Evolutionary conservation across 768 basidiomycete genomes (phyloP).

Genomic region (Podaxis mareebaensis): DNA sequence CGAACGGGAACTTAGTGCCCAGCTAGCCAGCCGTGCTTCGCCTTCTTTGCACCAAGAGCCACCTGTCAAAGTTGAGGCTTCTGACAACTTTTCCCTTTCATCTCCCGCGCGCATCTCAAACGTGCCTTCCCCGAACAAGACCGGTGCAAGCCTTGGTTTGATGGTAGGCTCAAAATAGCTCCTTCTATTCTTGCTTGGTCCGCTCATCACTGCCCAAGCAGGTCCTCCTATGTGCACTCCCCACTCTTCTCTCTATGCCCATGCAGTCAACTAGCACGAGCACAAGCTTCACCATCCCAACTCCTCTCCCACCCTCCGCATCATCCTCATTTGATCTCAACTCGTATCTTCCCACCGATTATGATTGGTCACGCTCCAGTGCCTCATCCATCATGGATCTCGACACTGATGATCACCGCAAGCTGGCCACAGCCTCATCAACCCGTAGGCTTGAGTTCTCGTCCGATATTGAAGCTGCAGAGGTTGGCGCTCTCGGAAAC

Average conservation of each 20-base stretch:
- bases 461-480: slow-evolving; percentile 46
- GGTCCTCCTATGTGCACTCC: slow-evolving; percentile 78
- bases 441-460: slow-evolving; percentile 58
- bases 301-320: slow-evolving; percentile 42
- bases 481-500: slow-evolving; percentile 50
- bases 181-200: slow-evolving; percentile 20
- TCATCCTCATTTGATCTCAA: slow-evolving; percentile 49
- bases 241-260: slow-evolving; percentile 70
- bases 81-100: slow-evolving; percentile 52
- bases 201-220: slow-evolving; percentile 30
- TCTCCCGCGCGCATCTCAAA: slow-evolving; percentile 38
- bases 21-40: slow-evolving; percentile 44
- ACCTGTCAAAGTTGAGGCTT: slow-evolving; percentile 59
- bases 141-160: slow-evolving; percentile 66
- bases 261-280: slow-evolving; percentile 53
- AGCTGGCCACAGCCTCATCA: slow-evolving; percentile 31
- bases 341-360: slow-evolving; percentile 50
- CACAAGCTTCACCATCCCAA: slow-evolving; percentile 56
- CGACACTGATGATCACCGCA: slow-evolving; percentile 32
- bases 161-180: slow-evolving; percentile 14
- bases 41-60: slow-evolving; percentile 28
- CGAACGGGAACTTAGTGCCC: slow-evolving; percentile 63
- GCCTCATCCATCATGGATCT: slow-evolving; percentile 26
- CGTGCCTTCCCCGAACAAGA: slow-evolving; percentile 51
- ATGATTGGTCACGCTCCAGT: slow-evolving; percentile 51